Conservation (phyloP, 2,329 filamentous ascomycete genomes). For the Ophiocordyceps robertsii region DNA sequence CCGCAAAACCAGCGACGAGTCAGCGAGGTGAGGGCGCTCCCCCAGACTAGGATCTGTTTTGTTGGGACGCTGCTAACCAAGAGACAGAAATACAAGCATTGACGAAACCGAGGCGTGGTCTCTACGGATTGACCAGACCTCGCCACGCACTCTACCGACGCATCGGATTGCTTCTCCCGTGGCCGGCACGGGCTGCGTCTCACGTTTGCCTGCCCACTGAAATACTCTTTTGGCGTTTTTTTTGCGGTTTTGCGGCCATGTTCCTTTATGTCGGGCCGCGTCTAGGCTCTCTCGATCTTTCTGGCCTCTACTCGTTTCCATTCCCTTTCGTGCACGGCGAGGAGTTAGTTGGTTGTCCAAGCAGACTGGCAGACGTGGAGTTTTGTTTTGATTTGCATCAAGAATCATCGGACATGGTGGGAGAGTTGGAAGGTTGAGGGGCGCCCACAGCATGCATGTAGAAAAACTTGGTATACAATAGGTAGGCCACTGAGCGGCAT, state of each 20-base stretch:
- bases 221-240: no score
- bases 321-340: background rate
- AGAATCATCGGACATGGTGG: background rate
- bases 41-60: background rate
- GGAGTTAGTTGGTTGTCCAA: background rate
- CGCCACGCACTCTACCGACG: no score
- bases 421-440: no score
- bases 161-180: no score
- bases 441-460: no score
- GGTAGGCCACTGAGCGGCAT: no score
- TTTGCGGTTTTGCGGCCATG: no score
- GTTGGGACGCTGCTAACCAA: conserved; percentile 2
- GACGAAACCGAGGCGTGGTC: conserved; percentile 1
- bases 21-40: conserved; percentile 67
- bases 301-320: background rate
- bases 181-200: no score
- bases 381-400: background rate
- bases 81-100: conserved; percentile 36
- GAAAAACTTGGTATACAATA: background rate
- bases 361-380: background rate
- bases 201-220: no score
- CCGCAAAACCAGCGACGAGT: conserved; percentile 65
- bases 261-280: no score
- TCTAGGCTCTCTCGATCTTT: no score
- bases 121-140: no score